These are phyloP conservation scores for Leptosphaerulina australis DNA, from an alignment of 2,329 filamentous ascomycete species.

Conservation along the genomic window DNA sequence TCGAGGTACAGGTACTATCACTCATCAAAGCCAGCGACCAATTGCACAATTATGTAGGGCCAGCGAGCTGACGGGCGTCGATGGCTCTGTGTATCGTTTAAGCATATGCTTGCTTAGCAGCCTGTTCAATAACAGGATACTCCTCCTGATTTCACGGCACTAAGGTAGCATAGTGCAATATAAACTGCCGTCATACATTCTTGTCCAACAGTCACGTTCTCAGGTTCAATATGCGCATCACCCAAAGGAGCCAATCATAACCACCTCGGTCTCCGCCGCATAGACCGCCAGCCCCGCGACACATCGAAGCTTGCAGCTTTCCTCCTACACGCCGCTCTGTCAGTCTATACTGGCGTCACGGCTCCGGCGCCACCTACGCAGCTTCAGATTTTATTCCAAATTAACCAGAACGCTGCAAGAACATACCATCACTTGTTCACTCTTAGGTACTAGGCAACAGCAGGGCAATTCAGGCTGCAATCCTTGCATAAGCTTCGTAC, in stretches of 20 bases:
- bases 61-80: no score
- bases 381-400: neutral
- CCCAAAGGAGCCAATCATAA: slow-evolving; percentile 11
- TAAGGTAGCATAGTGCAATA: neutral
- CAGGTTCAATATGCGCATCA: slow-evolving; percentile 13
- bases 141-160: neutral
- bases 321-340: slow-evolving; percentile 18
- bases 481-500: slow-evolving; percentile 3
- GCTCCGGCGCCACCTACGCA: slow-evolving; percentile 17
- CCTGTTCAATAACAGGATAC: no score
- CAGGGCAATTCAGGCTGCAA: slow-evolving; percentile 8
- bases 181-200: slow-evolving; percentile 7
- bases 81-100: no score
- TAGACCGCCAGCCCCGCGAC: slow-evolving; percentile 17
- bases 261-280: slow-evolving; percentile 13
- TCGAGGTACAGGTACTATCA: slow-evolving; percentile 28
- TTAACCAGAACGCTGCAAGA: slow-evolving; percentile 5
- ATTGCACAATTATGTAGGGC: slow-evolving; percentile 32
- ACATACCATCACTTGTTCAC: slow-evolving; percentile 6
- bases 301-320: slow-evolving; percentile 12
- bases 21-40: slow-evolving; percentile 26
- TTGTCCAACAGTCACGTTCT: slow-evolving; percentile 15
- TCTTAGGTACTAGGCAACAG: slow-evolving; percentile 11
- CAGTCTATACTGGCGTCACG: slow-evolving; percentile 18
- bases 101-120: no score